Evolutionary conservation across 2,329 filamentous ascomycete genomes (phyloP).

Genomic region (Coniochaeta pulveracea): DNA sequence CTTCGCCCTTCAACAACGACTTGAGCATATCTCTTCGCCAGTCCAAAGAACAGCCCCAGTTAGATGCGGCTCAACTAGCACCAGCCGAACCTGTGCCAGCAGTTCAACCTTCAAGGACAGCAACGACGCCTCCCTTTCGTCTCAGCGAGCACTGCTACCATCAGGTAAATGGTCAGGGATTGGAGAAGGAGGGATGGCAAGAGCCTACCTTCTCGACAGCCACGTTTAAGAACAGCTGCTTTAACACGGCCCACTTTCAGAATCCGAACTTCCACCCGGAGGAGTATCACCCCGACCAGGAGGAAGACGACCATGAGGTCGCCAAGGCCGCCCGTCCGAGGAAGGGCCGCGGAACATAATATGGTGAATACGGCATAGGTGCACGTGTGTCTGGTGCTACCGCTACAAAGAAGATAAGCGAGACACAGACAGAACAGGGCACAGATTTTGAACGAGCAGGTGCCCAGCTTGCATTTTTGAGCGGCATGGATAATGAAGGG

Average conservation of each 20-base stretch:
- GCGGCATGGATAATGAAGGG: too few species aligned
- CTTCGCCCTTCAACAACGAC: constrained; percentile 20
- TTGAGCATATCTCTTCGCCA: constrained; percentile 10
- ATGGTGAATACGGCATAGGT: too few species aligned
- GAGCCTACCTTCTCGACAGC: constrained; percentile 42
- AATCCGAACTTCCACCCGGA: constrained; percentile 52
- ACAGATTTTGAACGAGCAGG: too few species aligned
- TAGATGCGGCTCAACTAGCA: constrained; percentile 10
- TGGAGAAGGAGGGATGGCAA: constrained; percentile 23
- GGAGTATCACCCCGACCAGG: constrained; percentile 31
- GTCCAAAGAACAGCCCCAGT: constrained; percentile 9
- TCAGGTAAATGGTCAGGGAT: constrained; percentile 13
- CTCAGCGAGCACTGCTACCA: constrained; percentile 45
- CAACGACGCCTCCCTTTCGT: constrained; percentile 26
- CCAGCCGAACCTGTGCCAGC: constrained; percentile 15
- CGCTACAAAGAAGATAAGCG: too few species aligned
- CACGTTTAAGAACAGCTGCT: constrained; percentile 56
- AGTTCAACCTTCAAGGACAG: constrained; percentile 12
- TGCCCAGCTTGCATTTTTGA: too few species aligned
- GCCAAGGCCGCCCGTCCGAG: constrained; percentile 4
- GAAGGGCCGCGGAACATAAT: too few species aligned
- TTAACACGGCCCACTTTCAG: constrained; percentile 55
- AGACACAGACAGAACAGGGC: too few species aligned
- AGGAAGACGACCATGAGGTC: constrained; percentile 17
- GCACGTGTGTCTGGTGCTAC: too few species aligned